Conservation (phyloP, 1,139 yeast species). For the Schizosaccharomyces versatilis region DNA sequence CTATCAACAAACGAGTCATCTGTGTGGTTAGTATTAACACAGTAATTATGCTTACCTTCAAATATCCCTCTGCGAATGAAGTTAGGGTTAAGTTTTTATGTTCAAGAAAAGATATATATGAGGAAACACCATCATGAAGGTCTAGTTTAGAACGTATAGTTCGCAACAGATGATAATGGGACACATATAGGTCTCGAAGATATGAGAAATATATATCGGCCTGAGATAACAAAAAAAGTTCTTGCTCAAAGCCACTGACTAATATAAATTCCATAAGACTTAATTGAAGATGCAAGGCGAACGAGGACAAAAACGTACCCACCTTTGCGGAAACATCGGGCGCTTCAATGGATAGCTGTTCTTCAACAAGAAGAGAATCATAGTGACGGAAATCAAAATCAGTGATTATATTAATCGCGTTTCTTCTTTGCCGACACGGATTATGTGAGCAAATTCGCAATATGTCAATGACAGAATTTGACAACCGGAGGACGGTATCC, state of each 20-base stretch:
- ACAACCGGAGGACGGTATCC: background rate
- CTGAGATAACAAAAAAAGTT: background rate
- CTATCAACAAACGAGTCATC: no score
- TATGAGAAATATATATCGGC: no score
- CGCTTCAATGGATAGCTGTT: background rate
- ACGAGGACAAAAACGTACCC: background rate
- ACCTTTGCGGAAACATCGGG: background rate
- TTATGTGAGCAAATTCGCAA: background rate
- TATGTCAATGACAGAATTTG: background rate
- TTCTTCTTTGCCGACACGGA: background rate
- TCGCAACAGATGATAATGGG: no score
- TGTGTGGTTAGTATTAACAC: no score
- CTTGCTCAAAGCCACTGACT: background rate
- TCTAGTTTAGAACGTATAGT: no score
- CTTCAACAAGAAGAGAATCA: no score
- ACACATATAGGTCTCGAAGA: no score
- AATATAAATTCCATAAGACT: background rate
- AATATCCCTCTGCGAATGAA: no score
- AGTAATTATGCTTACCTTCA: no score
- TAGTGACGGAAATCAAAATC: background rate
- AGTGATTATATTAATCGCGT: background rate
- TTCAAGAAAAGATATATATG: no score
- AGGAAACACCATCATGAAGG: no score
- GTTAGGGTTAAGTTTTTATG: no score
- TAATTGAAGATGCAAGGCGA: background rate